Evolutionary conservation across 352 stramenopile genomes (phyloP).

Genomic region (Pythium aphanidermatum): DNA sequence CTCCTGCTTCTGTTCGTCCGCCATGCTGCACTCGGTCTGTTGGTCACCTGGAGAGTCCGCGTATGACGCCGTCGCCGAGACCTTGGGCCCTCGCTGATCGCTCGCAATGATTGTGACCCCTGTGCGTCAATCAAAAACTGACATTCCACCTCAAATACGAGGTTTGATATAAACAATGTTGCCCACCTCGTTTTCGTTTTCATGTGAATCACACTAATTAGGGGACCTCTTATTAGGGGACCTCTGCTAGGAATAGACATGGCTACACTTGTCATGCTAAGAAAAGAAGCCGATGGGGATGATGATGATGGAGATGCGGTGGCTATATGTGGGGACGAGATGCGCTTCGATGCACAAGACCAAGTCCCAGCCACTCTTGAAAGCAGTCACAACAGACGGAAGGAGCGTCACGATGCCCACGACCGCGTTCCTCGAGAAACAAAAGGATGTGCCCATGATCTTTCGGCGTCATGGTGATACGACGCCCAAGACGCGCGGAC

Average conservation of each 20-base stretch:
- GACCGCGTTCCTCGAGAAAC: conserved; percentile 55
- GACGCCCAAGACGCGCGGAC: conserved; percentile 52
- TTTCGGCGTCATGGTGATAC: conserved; percentile 73
- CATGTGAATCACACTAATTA: conserved; percentile 7
- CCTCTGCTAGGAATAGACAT: conserved; percentile 10
- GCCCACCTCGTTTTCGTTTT: too few relatives aligned
- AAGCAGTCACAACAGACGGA: neutral
- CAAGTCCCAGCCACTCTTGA: neutral
- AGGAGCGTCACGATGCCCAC: conserved; percentile 36
- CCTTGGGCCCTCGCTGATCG: conserved; percentile 1
- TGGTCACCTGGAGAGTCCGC: too few relatives aligned
- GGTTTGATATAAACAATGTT: neutral
- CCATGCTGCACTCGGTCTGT: too few relatives aligned
- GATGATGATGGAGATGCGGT: too few relatives aligned
- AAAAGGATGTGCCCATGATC: conserved; percentile 78
- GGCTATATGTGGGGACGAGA: conserved; percentile 6
- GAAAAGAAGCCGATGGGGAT: too few relatives aligned
- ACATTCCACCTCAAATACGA: neutral
- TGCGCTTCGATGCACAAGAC: too few relatives aligned
- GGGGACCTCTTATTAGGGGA: neutral
- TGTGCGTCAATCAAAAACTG: conserved; percentile 4
- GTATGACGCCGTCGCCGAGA: neutral
- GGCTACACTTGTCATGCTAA: too few relatives aligned
- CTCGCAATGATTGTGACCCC: conserved; percentile 1
- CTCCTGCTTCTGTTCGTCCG: conserved; percentile 4